Percentiles rank a stretch among this genome's conserved stretches.
phyloP scores from a whole-genome alignment of 1,284 basidiomycete species.

The Leccinum fallax region DNA sequence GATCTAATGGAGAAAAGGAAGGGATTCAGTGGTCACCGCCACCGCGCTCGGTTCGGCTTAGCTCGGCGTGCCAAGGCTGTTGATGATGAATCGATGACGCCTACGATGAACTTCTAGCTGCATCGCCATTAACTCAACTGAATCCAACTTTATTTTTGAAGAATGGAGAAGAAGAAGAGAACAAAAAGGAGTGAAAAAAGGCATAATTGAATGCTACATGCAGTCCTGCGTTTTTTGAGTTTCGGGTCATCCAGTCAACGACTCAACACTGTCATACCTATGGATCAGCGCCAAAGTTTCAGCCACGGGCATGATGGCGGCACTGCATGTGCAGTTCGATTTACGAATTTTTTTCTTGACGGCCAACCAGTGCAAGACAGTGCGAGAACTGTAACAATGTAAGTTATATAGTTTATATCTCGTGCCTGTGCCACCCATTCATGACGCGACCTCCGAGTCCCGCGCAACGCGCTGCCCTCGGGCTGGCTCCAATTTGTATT shows the following conservation, averaged over 20 bases:
- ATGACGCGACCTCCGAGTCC: neutral
- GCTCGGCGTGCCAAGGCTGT: neutral
- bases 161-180: neutral
- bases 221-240: neutral
- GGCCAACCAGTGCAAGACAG: neutral
- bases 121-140: neutral
- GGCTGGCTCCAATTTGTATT: neutral
- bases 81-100: neutral
- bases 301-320: neutral
- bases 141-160: neutral
- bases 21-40: neutral
- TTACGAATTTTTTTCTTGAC: neutral
- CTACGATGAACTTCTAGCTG: neutral
- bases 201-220: neutral
- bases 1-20: neutral
- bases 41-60: neutral
- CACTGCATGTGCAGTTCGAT: neutral
- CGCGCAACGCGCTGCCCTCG: neutral
- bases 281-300: neutral
- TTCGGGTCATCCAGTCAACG: neutral
- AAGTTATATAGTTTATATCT: neutral
- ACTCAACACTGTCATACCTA: neutral
- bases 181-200: neutral
- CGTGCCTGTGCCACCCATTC: neutral
- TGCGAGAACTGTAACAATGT: neutral